Evolutionary conservation across 1,284 basidiomycete genomes (phyloP).

Genomic region (Anthracocystis walkeri): DNA sequence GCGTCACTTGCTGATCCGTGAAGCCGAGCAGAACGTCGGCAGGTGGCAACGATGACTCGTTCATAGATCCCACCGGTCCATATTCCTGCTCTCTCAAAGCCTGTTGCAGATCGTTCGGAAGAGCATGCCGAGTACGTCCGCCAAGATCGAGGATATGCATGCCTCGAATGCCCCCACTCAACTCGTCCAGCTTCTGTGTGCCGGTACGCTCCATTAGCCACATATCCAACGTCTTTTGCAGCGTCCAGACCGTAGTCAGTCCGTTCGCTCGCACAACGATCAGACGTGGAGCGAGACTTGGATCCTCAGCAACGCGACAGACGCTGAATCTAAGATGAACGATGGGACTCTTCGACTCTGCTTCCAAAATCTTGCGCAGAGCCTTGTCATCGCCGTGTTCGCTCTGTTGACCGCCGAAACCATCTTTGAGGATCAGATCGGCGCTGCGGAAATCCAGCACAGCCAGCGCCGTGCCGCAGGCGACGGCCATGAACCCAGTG

Average conservation of each 20-base stretch:
- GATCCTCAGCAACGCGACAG: constrained; percentile 53
- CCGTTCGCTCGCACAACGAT: constrained; percentile 57
- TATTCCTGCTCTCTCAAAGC: constrained; percentile 50
- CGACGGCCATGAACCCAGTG: constrained; percentile 62
- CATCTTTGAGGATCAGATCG: constrained; percentile 62
- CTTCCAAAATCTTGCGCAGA: constrained; percentile 47
- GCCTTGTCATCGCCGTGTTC: constrained; percentile 24
- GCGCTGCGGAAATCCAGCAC: constrained; percentile 60
- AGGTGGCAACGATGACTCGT: constrained; percentile 22
- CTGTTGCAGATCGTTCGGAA: constrained; percentile 52
- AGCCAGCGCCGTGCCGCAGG: constrained; percentile 58
- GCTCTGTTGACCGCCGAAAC: constrained; percentile 47
- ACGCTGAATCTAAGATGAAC: constrained; percentile 53
- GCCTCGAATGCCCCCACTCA: constrained; percentile 19
- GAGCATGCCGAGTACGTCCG: constrained; percentile 42
- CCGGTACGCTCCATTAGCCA: constrained; percentile 57
- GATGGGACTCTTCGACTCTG: constrained; percentile 56
- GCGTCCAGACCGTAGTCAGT: constrained; percentile 59
- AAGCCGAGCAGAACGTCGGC: constrained; percentile 43
- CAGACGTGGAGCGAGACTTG: constrained; percentile 57
- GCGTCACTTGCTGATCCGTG: constrained; percentile 29
- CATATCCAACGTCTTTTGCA: constrained; percentile 52
- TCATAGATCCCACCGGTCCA: constrained; percentile 13
- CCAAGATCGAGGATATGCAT: constrained; percentile 50
- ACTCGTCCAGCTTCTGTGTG: constrained; percentile 47